Base-by-base conservation (phyloP, 2,329 filamentous ascomycete species). In the Septoria linicola region DNA sequence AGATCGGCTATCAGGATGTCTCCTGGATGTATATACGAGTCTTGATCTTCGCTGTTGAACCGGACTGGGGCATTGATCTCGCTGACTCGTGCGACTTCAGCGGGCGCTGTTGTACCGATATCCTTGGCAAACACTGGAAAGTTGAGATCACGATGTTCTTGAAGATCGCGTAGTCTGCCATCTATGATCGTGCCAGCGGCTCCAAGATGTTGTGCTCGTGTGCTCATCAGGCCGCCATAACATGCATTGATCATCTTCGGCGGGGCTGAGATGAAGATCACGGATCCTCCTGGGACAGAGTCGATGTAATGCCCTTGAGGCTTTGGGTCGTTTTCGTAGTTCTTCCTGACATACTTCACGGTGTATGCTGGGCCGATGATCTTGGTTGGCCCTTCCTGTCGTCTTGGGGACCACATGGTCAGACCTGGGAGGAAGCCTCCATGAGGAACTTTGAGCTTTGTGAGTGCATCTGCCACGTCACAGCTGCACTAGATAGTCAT, bases 361-460 rank as follows among this genome's bases (percentile, higher is more conserved):
- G 77, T 81, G 57, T 78, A 80, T 4, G 77, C 79, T 8, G 75
- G 77, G 3, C 79, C 79, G 16, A 78, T 69, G 49, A 81, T 76
- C 63, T 78, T 80, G 34, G 77, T 77, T 8, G 67, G 56, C 4
- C 77, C 77, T 16, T 71, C 70, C 66, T 80, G 77, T 32, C 74
- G 73, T 42, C 72, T 48, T 3, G 79, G 78, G 2, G 78, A 81
- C 71, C 73, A 80, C 72, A 81, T 76, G 20, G 73, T 76, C 41
- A 81, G 66, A 10, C 77, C 77, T 2, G 74, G 71, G 1, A 81
- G 69, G 63, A 81, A 82, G 36, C 79, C 79, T 55, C 78, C 78
- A 58, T 78, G 56, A 7, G 65, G 59, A 2, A 66, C 59, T 50
- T 65, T 66, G 36, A 80, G 68, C 62, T 80, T 80, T 55, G 70